phyloP scores from a whole-genome alignment of 768 basidiomycete genomes.

The Lentinula guzmanii region DNA sequence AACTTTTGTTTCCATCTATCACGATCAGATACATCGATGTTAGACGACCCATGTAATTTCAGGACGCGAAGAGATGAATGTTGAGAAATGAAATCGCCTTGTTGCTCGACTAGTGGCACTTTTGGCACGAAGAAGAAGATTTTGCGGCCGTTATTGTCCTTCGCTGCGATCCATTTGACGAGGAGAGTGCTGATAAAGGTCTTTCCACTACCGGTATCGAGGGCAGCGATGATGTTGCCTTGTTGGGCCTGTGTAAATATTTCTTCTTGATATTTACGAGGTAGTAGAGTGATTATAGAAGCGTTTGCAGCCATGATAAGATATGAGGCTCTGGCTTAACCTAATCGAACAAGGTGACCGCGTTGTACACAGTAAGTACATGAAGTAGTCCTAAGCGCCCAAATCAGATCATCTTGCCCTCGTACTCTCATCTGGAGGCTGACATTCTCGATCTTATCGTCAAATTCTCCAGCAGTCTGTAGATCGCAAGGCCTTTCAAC shows the following conservation, averaged over 20 bases:
- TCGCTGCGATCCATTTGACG: slow-evolving; percentile 67
- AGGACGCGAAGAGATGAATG: slow-evolving; percentile 63
- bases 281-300: slow-evolving; percentile 7
- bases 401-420: neutral
- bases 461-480: too few species aligned
- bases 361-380: too few species aligned
- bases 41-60: slow-evolving; percentile 64
- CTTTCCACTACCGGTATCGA: slow-evolving; percentile 76
- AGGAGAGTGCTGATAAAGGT: slow-evolving; percentile 71
- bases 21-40: slow-evolving; percentile 67
- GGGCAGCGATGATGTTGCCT: slow-evolving; percentile 67
- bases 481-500: too few species aligned
- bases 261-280: slow-evolving; percentile 66
- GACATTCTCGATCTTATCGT: neutral
- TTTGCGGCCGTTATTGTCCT: slow-evolving; percentile 49
- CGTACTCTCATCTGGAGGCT: neutral
- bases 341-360: neutral
- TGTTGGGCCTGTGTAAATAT: slow-evolving; percentile 56
- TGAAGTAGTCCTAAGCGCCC: neutral
- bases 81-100: slow-evolving; percentile 57
- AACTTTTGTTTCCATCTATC: slow-evolving; percentile 61
- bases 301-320: neutral
- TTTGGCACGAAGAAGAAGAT: slow-evolving; percentile 82
- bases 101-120: slow-evolving; percentile 81
- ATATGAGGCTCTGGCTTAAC: neutral